phyloP scores from a whole-genome alignment of 768 basidiomycete species.

The Psilocybe tampanensis region DNA sequence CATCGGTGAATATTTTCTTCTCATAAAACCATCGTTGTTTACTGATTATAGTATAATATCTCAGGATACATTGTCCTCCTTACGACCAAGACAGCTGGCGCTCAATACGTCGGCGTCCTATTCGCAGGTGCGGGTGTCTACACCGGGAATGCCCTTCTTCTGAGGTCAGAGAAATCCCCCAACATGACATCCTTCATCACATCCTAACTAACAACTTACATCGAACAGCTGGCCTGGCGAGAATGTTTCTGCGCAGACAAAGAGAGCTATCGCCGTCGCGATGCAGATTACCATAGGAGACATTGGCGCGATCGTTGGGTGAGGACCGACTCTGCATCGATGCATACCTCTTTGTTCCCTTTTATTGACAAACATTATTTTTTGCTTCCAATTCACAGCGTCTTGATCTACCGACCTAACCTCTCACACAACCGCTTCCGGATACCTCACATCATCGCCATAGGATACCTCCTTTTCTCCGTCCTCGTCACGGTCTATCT shows the following conservation, averaged over 20 bases:
- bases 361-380: not conserved
- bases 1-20: conserved; percentile 38
- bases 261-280: conserved; percentile 62
- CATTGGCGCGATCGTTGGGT: conserved; percentile 58
- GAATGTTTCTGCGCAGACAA: conserved; percentile 71
- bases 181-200: not conserved
- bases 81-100: conserved; percentile 47
- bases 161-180: conserved; percentile 39
- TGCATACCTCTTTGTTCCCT: not conserved
- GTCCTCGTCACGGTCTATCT: conserved; percentile 44
- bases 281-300: conserved; percentile 69
- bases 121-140: conserved; percentile 59
- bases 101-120: conserved; percentile 60
- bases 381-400: conserved; percentile 28
- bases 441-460: conserved; percentile 58
- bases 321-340: conserved; percentile 3
- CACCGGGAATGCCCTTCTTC: conserved; percentile 56
- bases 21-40: not conserved
- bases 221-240: conserved; percentile 56
- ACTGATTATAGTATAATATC: not conserved
- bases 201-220: not conserved
- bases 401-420: conserved; percentile 56
- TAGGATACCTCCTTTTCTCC: conserved; percentile 59
- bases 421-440: conserved; percentile 49
- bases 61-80: conserved; percentile 61